Conservation (phyloP, 1,284 basidiomycete species). For the Ceratobasidium sp. region DNA sequence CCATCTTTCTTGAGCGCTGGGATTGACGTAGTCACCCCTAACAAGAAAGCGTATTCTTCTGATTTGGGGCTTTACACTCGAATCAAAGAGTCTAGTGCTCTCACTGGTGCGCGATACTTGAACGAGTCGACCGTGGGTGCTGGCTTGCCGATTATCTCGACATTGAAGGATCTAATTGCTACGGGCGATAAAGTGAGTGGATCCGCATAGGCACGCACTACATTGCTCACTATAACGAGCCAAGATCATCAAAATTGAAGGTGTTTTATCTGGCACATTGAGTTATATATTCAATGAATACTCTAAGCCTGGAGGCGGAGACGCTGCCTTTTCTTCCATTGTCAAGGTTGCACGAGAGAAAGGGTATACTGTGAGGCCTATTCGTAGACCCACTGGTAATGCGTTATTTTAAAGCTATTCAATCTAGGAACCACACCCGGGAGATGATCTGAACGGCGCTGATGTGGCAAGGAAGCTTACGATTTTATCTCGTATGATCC, state of each 20-base stretch:
- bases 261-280: slow-evolving; percentile 93
- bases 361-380: slow-evolving; percentile 83
- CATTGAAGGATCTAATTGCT: slow-evolving; percentile 87
- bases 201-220: not conserved
- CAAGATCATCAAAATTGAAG: slow-evolving; percentile 80
- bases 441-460: slow-evolving; percentile 93
- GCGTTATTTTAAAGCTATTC: slow-evolving; percentile 52
- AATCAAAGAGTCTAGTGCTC: slow-evolving; percentile 65
- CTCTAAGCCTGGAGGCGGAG: slow-evolving; percentile 66
- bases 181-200: slow-evolving; percentile 85
- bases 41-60: slow-evolving; percentile 96
- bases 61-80: slow-evolving; percentile 73
- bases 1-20: slow-evolving; percentile 83
- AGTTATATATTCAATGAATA: slow-evolving; percentile 99
- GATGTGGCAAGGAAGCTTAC: slow-evolving; percentile 98
- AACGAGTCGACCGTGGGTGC: slow-evolving; percentile 97
- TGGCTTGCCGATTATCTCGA: slow-evolving; percentile 90
- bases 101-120: slow-evolving; percentile 73
- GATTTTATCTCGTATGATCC: slow-evolving; percentile 86
- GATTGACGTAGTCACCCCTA: slow-evolving; percentile 92
- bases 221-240: not conserved
- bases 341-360: slow-evolving; percentile 89
- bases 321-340: slow-evolving; percentile 84
- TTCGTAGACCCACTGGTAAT: not conserved
- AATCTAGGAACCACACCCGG: slow-evolving; percentile 91